Percentiles rank a stretch among this genome's conserved stretches.
Conservation (phyloP, 2,329 filamentous ascomycete species). For the Apiospora aurea region DNA sequence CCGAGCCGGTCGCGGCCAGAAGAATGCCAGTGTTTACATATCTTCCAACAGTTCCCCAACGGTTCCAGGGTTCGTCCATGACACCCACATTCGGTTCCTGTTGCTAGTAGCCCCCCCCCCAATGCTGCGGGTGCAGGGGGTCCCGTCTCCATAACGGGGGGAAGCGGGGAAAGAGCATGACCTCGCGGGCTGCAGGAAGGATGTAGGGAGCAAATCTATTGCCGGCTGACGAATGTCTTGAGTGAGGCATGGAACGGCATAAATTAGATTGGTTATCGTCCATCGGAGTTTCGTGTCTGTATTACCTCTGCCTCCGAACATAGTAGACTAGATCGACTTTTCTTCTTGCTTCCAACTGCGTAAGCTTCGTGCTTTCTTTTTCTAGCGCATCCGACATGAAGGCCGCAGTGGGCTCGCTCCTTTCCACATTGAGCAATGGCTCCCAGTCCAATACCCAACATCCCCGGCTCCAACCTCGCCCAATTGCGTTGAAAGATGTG, state of each 20-base stretch:
- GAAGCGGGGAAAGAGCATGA: conserved; percentile 5
- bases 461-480: background rate
- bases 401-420: background rate
- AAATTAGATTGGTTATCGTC: no score
- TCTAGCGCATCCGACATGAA: background rate
- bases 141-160: background rate
- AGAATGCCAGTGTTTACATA: no score
- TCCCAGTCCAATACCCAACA: background rate
- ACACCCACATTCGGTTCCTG: background rate
- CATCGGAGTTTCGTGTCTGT: background rate
- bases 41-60: no score
- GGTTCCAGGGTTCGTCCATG: background rate
- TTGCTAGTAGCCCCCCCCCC: background rate
- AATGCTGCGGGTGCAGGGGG: background rate
- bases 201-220: background rate
- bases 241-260: background rate
- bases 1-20: background rate
- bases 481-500: conserved; percentile 37
- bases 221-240: background rate
- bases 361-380: background rate
- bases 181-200: background rate
- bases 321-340: background rate
- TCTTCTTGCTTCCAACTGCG: background rate
- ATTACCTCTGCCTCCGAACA: no score
- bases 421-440: background rate